A percentile compares a stretch with the other conserved stretches of the same genome.
phyloP scores from a whole-genome alignment of 2,329 filamentous ascomycete genomes.

The Colletotrichum somersetense region DNA sequence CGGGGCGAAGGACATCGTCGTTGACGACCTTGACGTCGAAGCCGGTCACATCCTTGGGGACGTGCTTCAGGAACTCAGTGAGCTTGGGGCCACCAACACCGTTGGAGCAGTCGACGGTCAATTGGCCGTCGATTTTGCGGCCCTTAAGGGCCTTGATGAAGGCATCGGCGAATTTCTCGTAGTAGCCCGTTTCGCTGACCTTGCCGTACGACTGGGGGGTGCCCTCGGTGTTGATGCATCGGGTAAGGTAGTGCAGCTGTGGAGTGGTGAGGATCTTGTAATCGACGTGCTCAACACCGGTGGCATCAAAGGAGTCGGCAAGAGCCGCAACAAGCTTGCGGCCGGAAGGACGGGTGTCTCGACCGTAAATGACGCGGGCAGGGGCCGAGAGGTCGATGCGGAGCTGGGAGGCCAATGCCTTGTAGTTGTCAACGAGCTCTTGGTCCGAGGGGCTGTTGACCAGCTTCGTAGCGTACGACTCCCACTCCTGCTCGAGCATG shows the following conservation, averaged over 20 bases:
- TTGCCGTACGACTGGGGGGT: conserved; percentile 90
- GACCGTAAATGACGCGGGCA: conserved; percentile 87
- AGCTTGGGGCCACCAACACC: conserved; percentile 96
- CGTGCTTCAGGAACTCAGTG: conserved; percentile 84
- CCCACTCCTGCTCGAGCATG: conserved; percentile 98
- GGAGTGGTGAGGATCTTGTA: conserved; percentile 94
- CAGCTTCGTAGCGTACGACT: conserved; percentile 86
- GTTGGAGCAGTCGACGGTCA: conserved; percentile 96
- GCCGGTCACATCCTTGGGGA: conserved; percentile 77
- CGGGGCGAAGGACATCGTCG: conserved; percentile 91
- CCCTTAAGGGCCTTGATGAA: conserved; percentile 87
- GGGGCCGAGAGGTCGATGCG: conserved; percentile 79
- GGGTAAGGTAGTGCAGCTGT: conserved; percentile 97
- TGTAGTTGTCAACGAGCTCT: conserved; percentile 81
- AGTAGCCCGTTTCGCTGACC: conserved; percentile 91
- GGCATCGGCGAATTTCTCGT: conserved; percentile 88
- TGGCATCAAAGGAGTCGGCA: conserved; percentile 82
- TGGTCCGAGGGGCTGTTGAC: conserved; percentile 86
- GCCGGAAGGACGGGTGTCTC: conserved; percentile 94
- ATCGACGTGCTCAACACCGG: conserved; percentile 81
- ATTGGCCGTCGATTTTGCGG: conserved; percentile 77
- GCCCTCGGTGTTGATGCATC: conserved; percentile 92
- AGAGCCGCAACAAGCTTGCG: conserved; percentile 85
- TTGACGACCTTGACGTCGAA: conserved; percentile 91
- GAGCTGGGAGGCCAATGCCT: conserved; percentile 78